Evolutionary conservation across 495 filamentous ascomycete species (phyloP).

Genomic region (Articulospora tetracladia): DNA sequence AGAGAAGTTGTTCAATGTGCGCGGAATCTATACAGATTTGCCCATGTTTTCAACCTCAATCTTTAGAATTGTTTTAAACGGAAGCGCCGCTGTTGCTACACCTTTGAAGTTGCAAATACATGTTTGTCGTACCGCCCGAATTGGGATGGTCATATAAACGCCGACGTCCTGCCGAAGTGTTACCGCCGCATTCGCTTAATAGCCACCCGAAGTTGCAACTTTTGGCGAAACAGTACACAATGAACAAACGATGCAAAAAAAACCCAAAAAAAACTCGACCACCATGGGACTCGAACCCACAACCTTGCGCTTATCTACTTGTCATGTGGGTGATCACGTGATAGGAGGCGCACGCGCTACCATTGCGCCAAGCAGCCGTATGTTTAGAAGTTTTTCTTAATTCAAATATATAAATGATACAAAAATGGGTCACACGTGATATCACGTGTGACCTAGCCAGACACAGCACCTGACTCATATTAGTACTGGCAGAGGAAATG

Average conservation of each 20-base stretch:
- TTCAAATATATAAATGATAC: not conserved
- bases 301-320: not conserved
- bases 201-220: not conserved
- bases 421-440: not conserved
- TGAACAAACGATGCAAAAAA: not conserved
- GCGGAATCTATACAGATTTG: too few species aligned
- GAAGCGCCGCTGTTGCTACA: too few species aligned
- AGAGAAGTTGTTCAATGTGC: too few species aligned
- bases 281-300: constrained; percentile 33
- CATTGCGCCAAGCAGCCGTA: constrained; percentile 25
- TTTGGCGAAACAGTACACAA: too few species aligned
- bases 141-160: not conserved
- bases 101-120: not conserved
- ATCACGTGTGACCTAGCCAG: not conserved
- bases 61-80: too few species aligned
- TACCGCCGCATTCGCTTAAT: too few species aligned
- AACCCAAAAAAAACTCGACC: constrained; percentile 14
- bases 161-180: not conserved
- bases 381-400: not conserved
- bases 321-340: not conserved
- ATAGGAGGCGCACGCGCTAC: constrained; percentile 35
- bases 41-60: too few species aligned
- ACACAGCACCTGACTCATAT: too few species aligned
- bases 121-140: not conserved
- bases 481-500: too few species aligned